Evolutionary conservation across 2,329 filamentous ascomycete genomes (phyloP).

Genomic region (Phialocephala subalpina): DNA sequence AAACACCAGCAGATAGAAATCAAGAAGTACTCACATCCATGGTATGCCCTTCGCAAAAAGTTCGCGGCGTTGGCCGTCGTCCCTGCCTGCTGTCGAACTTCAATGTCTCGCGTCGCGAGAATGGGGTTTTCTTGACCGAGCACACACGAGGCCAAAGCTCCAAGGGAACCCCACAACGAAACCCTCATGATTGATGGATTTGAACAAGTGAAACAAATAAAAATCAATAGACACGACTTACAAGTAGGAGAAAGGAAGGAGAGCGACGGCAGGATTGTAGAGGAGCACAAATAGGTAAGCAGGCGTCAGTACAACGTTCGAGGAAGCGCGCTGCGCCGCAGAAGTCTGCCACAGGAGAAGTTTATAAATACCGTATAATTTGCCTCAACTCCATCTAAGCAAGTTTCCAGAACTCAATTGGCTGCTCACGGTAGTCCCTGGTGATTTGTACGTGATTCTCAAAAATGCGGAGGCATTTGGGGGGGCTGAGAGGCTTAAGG

Average conservation of each 20-base stretch:
- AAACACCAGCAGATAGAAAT: neutral
- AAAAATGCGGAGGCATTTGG: neutral
- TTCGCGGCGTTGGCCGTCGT: slow-evolving; percentile 8
- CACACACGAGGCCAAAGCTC: slow-evolving; percentile 11
- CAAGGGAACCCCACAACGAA: slow-evolving; percentile 12
- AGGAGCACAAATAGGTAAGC: neutral
- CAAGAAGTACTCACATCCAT: slow-evolving; percentile 17
- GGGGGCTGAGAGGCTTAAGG: neutral
- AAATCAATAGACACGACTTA: neutral
- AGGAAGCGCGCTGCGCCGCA: neutral
- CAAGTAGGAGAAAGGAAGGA: neutral
- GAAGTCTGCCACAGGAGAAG: too few relatives aligned
- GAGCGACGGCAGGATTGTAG: neutral
- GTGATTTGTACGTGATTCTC: neutral
- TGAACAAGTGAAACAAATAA: slow-evolving; percentile 8
- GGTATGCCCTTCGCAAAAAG: slow-evolving; percentile 21
- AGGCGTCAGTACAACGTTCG: neutral
- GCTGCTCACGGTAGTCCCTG: neutral
- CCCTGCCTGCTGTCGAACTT: slow-evolving; percentile 19
- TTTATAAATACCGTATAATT: neutral
- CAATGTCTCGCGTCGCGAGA: slow-evolving; percentile 8
- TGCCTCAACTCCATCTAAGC: neutral
- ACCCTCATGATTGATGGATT: slow-evolving; percentile 13
- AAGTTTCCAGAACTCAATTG: neutral
- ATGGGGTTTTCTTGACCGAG: neutral